Base-by-base conservation (phyloP, 345 rosid genomes). In the Hirschfeldia incana region DNA sequence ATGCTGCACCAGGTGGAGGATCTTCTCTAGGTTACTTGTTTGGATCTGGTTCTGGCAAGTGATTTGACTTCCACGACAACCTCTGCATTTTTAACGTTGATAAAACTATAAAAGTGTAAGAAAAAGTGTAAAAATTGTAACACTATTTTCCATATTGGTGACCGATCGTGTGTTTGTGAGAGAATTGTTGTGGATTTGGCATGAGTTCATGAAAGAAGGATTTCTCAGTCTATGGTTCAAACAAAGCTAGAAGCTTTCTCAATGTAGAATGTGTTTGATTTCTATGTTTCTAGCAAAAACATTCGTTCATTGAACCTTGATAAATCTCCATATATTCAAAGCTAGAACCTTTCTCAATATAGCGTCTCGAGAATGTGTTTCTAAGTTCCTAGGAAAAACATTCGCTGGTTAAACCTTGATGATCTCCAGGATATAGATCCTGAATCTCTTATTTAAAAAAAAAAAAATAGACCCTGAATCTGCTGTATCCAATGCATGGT, bases 1-100 rank as follows among this genome's bases (percentile, higher is more conserved):
- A 84, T 76, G 88, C 87, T 28, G 87, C 88, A 57, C 87, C 90
- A 4, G 90, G 88, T 33, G 90, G 90, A 66, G 82, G 87, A 64
- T 87, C 90, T 67, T 87, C 90, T 74, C 67, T 87, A 3, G 88
- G 74, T 46, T 87, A 87, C 79, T 85, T 87, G 71, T 87, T 87
- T 70, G 88, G 90, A 2, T 69, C 75, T 75, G 69, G 34, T 9
- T 65, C 73, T 16, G 26, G 10, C 0, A 76, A 80, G 32, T 80
- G 74, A 78, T 65, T 39, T 55, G 8, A 15, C 8, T 51, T 33
- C 28, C 74, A 44, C 62, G 5, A 68, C 34, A 4, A 44, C 49
- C 32, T 58, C 49, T 29, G 33, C 73, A 58, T 67, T 68, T 76
- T 49, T 12, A 6, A 30, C 33, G 0, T 53, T 63, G 27, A 21